Evolutionary conservation across 345 rosid species (phyloP), one percentile per base, ranked within the genome.

Genomic region (Kandelia obovata): DNA sequence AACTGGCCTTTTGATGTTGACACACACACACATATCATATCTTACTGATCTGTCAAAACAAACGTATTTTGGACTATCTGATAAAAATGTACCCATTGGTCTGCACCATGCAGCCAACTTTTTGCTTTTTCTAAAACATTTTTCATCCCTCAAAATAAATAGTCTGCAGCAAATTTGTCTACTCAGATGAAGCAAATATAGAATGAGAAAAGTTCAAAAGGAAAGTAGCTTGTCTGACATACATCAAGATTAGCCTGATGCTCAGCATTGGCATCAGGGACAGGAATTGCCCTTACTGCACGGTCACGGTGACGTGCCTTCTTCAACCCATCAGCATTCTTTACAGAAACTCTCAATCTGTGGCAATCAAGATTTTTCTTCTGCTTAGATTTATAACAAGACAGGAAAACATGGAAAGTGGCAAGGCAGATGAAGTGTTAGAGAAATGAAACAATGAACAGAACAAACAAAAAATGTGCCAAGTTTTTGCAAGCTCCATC

Each of bases 231-330:
- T 66, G 76, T 77, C 73, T 64, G 64, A 61, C 75, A 1, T 71
- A 76, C 79, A 66, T 76, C 79, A 26, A 76, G 72, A 71, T 76
- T 76, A 28, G 79, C 75, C 66, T 71, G 80, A 62, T 75, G 81
- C 73, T 68, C 73, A 43, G 79, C 79, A 46, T 76, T 76, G 35
- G 79, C 79, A 47, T 76, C 75, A 25, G 75, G 69, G 7, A 71
- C 79, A 30, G 75, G 79, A 53, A 61, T 9, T 53, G 71, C 79
- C 51, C 71, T 76, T 23, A 71, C 67, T 66, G 62, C 31, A 61
- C 79, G 71, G 47, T 76, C 75, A 23, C 79, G 75, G 26, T 64
- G 60, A 26, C 79, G 79, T 43, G 64, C 13, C 68, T 62, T 76
- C 72, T 61, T 71, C 51, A 61, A 72, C 62, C 37, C 75, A 61